phyloP scores from a whole-genome alignment of 2,329 filamentous ascomycete species.

The Berkeleyomyces rouxiae region DNA sequence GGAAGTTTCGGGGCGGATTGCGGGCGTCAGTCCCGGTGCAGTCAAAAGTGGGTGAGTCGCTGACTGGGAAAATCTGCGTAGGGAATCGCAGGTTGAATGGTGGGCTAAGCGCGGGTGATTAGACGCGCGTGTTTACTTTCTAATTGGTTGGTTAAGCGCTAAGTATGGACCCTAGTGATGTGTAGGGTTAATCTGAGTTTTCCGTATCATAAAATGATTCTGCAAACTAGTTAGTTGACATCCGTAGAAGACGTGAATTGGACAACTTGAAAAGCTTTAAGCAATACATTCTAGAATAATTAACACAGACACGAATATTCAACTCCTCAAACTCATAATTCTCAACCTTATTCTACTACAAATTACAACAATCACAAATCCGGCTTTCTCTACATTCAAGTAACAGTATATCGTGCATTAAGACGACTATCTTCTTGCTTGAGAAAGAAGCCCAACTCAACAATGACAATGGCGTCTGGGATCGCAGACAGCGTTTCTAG shows the following conservation, averaged over 20 bases:
- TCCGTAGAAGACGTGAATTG: too few relatives aligned
- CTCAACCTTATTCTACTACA: background rate
- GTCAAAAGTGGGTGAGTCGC: background rate
- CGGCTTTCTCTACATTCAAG: background rate
- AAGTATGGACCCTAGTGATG: background rate
- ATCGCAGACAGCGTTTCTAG: conserved; percentile 1
- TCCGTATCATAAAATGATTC: too few relatives aligned
- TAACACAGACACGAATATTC: too few relatives aligned
- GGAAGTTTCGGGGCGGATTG: background rate
- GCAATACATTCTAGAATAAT: too few relatives aligned
- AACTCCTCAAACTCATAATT: background rate
- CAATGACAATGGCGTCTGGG: conserved; percentile 8
- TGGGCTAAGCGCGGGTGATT: background rate
- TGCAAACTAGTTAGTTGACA: too few relatives aligned
- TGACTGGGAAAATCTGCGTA: conserved; percentile 9
- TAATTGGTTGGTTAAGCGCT: background rate
- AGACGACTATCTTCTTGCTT: background rate
- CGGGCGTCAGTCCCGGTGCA: background rate
- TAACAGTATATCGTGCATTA: background rate
- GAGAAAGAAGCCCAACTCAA: background rate
- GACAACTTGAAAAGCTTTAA: too few relatives aligned
- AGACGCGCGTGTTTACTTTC: background rate
- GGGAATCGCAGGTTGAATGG: background rate
- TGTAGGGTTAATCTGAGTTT: too few relatives aligned
- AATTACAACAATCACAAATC: background rate